Base-by-base conservation (phyloP, 2,329 filamentous ascomycete genomes). In the Claviceps monticola region DNA sequence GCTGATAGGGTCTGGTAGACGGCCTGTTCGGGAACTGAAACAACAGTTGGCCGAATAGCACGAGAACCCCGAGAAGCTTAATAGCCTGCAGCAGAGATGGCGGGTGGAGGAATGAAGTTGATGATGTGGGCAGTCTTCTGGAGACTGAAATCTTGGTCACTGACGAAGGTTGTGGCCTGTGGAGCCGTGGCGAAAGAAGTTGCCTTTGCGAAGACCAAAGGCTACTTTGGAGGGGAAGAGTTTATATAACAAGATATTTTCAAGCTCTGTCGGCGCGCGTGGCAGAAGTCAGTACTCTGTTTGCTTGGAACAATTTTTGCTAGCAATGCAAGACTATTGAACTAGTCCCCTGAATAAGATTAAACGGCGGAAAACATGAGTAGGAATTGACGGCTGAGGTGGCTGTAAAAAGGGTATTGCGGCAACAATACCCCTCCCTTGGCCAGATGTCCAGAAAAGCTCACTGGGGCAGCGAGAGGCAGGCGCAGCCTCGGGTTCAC, bases 151-250 rank as follows among this genome's bases (percentile, higher is more conserved):
- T 83, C 76, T 80, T 83, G 78, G 70, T 82, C 77, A 74, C 76
- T 78, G 66, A 81, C 73, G 66, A 80, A 72, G 64, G 66, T 71
- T 58, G 77, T 78, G 80, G 80, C 79, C 72, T 64, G 66, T 64
- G 70, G 71, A 82, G 80, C 80, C 80, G 80, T 83, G 66, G 64
- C 82, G 68, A 59, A 63, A 58, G 59, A 53, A 59, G 63, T 66
- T 74, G 79, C 80, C 79, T 83, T 83, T 83, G 78, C 75, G 58
- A 62, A 69, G 77, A 82, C 77, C 80, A 83, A 83, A 83, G 80
- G 80, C 79, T 61, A 61, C 62, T 66, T 57, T 56, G 51, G 8
- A 38, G 50, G 48, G 19, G 41, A 29, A 6, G 38, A 37, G 46
- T 21, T n/a, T 37, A 37, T n/a, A 43, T 46, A 17, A 21, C 5